Evolutionary conservation across 768 basidiomycete genomes (phyloP), one percentile per base, ranked within the genome.

Genomic region (Tylopilus sp.): DNA sequence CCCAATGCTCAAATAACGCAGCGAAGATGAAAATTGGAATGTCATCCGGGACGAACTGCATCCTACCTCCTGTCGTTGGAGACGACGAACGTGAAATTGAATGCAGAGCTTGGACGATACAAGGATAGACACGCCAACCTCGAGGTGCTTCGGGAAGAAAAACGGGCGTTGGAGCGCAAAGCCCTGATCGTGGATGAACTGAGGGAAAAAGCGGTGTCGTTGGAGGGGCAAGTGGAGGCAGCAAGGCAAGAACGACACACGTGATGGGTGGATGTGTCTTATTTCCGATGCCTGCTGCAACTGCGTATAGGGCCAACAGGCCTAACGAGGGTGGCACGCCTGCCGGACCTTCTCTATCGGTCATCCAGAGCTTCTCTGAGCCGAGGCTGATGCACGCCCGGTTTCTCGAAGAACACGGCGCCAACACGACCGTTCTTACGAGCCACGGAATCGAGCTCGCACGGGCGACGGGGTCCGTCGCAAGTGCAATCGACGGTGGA

Each of bases 371-470:
- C 23, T 75, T 89, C 10, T 75, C 86, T 1, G 64, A 71, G 4
- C 75, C 89, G 5, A 84, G 87, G 2, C 72, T 87, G 0, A 64
- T 75, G 0, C 80, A 90, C 52, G 85, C 85, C 0, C 73, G 73
- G 8, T 70, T 89, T 0, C 75, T 88, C 2, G 86, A 88, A 57
- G 80, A 86, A 30, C 79, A 86, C 25, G 87, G 88, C 1, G 72
- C 79, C 0, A 80, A 75, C 21, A 51, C 63, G 0, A 84, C 85
- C 0, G 60, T 78, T 8, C 73, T 87, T 4, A 76, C 74, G 0
- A 72, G 70, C 17, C 78, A 80, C 18, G 81, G 85, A 54, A 71
- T 72, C 0, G 79, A 86, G 48, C 64, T 85, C 1, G 53, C 62
- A 3, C 75, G 74, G 7, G 48, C 69, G 4, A 72, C 76, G 39